Base-by-base conservation (phyloP, 768 basidiomycete genomes). In the Candolleomyces eurysporus region DNA sequence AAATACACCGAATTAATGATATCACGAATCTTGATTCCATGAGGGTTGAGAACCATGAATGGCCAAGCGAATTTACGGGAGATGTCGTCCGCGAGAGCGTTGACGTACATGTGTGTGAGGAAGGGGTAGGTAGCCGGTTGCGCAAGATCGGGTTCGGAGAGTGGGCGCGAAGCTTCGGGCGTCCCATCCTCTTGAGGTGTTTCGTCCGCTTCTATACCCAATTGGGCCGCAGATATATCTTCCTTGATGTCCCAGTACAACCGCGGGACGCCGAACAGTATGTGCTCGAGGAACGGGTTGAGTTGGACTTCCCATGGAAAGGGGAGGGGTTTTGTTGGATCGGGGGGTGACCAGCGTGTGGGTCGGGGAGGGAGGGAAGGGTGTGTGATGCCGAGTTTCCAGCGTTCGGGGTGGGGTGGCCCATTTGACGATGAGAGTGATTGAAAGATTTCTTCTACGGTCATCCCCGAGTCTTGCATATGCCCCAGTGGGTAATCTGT, bases 41-140 rank as follows among this genome's bases (percentile, higher is more conserved):
- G 65, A 1, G 71, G 59, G 62, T 84, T 85, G 4, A 67, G 60
- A 8, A 83, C 78, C 61, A 78, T 81, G 56, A 87, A 75, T 10
- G 84, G 83, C 87, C 87, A 88, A 16, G 77, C 80, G 66, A 84
- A 83, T 13, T 64, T 69, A 0, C 75, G 72, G n/a, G 77, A 74
- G 1, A 79, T 72, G 63, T 85, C 83, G 53, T 82, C 83, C 19
- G 81, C 84, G 22, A 87, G 74, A 3, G 72, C 78, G 60, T 75
- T 78, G 70, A 89, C 81, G 64, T 77, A 78, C 79, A 89, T 79
- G 60, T 81, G 77, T 8, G 82, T 82, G 49, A 87, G 72, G 61
- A 86, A 80, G 0, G 88, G 88, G 67, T 72, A 81, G 8, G 87
- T 87, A n/a, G 87, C 87, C 0, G 87, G 85, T 68, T 88, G 84